These are phyloP conservation scores for Wilhelminamyces savonicus DNA, from an alignment of 805 yeast species.

Conservation along the genomic window DNA sequence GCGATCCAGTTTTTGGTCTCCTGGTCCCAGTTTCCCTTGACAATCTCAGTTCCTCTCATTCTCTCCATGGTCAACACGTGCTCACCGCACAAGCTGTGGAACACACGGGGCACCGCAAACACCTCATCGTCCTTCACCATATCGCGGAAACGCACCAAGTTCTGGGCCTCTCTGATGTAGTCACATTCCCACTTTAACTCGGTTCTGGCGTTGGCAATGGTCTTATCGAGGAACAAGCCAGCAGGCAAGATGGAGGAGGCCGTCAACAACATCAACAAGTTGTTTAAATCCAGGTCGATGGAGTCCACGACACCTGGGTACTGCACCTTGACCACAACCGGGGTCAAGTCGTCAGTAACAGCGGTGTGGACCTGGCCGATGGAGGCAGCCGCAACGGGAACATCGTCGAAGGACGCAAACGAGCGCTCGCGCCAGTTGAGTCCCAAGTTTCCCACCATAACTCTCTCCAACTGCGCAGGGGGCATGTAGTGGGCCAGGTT, in stretches of 20 bases:
- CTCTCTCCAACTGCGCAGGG: slow-evolving; percentile 73
- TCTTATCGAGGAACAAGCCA: slow-evolving; percentile 85
- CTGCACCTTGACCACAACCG: slow-evolving; percentile 92
- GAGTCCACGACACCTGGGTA: slow-evolving; percentile 95
- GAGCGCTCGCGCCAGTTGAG: slow-evolving; percentile 62
- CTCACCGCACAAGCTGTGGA: slow-evolving; percentile 68
- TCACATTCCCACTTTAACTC: slow-evolving; percentile 98
- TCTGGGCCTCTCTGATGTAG: slow-evolving; percentile 81
- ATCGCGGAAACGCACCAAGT: slow-evolving; percentile 60
- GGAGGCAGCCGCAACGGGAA: slow-evolving; percentile 95
- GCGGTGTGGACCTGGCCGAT: slow-evolving; percentile 96
- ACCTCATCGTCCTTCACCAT: slow-evolving; percentile 48
- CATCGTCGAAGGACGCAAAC: slow-evolving; percentile 71
- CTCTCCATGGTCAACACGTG: slow-evolving; percentile 86
- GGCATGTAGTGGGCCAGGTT: slow-evolving; percentile 98
- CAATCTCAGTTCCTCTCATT: slow-evolving; percentile 78
- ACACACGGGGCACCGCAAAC: slow-evolving; percentile 78
- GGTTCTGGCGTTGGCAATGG: slow-evolving; percentile 86
- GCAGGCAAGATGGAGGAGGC: slow-evolving; percentile 86
- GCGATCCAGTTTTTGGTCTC: slow-evolving; percentile 76
- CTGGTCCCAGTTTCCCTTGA: slow-evolving; percentile 70
- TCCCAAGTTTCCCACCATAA: slow-evolving; percentile 71
- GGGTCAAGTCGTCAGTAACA: slow-evolving; percentile 53
- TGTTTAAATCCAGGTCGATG: slow-evolving; percentile 90
- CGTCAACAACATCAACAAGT: slow-evolving; percentile 70